These are phyloP conservation scores for Apostasia shenzhenica DNA, from an alignment of 106 monocot genomes.

Conservation along the genomic window DNA sequence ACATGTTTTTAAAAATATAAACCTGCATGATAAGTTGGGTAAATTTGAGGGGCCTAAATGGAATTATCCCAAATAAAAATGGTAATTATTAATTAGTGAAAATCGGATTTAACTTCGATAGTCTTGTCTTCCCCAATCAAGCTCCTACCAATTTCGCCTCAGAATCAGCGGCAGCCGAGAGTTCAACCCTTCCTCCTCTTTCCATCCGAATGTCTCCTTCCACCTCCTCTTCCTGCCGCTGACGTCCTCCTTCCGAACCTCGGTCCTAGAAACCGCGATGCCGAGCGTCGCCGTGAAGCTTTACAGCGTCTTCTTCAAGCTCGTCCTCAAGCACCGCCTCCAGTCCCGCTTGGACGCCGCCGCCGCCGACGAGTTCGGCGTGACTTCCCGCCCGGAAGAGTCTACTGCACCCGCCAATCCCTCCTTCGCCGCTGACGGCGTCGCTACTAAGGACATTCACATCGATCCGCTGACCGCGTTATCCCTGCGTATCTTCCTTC, in stretches of 20 bases:
- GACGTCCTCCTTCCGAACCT: not conserved
- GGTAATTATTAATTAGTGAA: no score
- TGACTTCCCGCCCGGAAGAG: constrained; percentile 64
- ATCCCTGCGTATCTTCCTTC: constrained; percentile 92
- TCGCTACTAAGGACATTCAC: constrained; percentile 89
- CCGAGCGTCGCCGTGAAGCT: constrained; percentile 73
- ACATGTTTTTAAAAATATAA: no score
- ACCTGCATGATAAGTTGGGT: no score
- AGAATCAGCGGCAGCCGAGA: no score
- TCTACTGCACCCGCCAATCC: constrained; percentile 41
- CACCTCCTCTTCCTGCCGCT: not conserved
- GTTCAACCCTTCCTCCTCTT: not conserved
- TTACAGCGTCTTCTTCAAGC: constrained; percentile 82
- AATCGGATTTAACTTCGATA: no score
- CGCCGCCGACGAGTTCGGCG: constrained; percentile 21
- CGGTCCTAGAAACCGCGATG: constrained; percentile 19
- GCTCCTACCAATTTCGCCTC: no score
- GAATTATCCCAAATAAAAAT: no score
- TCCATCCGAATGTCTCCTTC: not conserved
- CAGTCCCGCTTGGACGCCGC: constrained; percentile 28
- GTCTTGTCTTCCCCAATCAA: no score
- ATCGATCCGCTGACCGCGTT: constrained; percentile 82
- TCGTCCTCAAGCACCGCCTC: constrained; percentile 53
- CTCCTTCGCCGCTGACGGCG: constrained; percentile 47
- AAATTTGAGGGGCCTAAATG: no score